Percentiles rank a stretch among this genome's conserved stretches.
Evolutionary conservation across 441 rosid species (phyloP).

Genomic region (Hura crepitans): DNA sequence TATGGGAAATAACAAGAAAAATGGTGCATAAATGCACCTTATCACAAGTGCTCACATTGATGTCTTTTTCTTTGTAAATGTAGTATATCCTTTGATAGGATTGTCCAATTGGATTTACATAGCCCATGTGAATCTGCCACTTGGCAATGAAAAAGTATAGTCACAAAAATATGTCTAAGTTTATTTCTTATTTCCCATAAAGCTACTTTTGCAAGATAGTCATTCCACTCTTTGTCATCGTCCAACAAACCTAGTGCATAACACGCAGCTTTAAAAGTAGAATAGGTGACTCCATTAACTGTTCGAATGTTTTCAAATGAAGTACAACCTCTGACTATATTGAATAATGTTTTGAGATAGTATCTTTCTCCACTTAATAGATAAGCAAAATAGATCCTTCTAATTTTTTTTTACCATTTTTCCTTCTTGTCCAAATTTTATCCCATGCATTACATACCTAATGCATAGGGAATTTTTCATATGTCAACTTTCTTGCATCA

Average conservation of each 20-base stretch:
- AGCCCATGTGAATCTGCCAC: not conserved
- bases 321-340: not conserved
- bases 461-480: too few relatives aligned
- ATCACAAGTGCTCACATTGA: too few relatives aligned
- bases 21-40: too few relatives aligned
- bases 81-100: not conserved
- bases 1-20: too few relatives aligned
- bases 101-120: not conserved
- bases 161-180: not conserved
- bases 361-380: too few relatives aligned
- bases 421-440: too few relatives aligned
- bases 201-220: not conserved
- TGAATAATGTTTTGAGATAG: not conserved
- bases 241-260: not conserved
- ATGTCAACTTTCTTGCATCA: too few relatives aligned
- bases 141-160: not conserved
- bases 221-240: slow-evolving; percentile 4
- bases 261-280: not conserved
- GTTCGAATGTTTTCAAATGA: not conserved
- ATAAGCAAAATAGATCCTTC: too few relatives aligned
- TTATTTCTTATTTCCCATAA: not conserved
- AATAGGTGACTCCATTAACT: not conserved
- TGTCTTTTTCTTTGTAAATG: too few relatives aligned
- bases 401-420: too few relatives aligned
- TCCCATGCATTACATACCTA: too few relatives aligned